phyloP scores from a whole-genome alignment of 495 filamentous ascomycete genomes.

The Xylaria sp. region DNA sequence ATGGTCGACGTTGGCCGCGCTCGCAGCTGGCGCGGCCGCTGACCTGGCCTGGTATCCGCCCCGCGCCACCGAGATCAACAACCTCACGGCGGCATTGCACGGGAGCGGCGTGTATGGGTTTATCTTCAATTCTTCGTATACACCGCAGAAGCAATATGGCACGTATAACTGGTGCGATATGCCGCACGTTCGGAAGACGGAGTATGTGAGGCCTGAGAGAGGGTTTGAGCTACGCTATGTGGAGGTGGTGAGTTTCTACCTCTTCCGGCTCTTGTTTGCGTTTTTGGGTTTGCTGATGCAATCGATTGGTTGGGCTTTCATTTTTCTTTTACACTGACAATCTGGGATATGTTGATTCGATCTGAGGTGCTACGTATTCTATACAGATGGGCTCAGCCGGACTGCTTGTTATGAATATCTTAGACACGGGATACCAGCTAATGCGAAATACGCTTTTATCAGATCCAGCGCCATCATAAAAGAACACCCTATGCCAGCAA shows the following conservation, averaged over 20 bases:
- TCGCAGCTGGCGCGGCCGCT: not conserved
- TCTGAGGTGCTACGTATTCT: not conserved
- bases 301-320: not conserved
- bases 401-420: not conserved
- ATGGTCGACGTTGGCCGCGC: not conserved
- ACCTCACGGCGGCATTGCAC: conserved; percentile 57
- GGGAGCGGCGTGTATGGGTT: conserved; percentile 66
- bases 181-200: conserved; percentile 68
- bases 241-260: conserved; percentile 59
- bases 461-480: conserved; percentile 78
- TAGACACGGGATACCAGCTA: conserved; percentile 12
- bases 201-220: conserved; percentile 58
- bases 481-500: conserved; percentile 74
- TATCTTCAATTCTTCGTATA: conserved; percentile 65
- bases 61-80: conserved; percentile 61
- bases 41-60: conserved; percentile 65
- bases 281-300: not conserved
- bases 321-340: too few relatives aligned
- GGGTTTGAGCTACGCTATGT: conserved; percentile 69
- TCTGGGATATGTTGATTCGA: not conserved
- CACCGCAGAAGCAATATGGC: conserved; percentile 56
- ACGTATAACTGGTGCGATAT: conserved; percentile 79
- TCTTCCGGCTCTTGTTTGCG: not conserved
- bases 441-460: not conserved
- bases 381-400: not conserved